Conservation (phyloP, 192 early-diverging fungal species). For the Podila clonocystis region DNA sequence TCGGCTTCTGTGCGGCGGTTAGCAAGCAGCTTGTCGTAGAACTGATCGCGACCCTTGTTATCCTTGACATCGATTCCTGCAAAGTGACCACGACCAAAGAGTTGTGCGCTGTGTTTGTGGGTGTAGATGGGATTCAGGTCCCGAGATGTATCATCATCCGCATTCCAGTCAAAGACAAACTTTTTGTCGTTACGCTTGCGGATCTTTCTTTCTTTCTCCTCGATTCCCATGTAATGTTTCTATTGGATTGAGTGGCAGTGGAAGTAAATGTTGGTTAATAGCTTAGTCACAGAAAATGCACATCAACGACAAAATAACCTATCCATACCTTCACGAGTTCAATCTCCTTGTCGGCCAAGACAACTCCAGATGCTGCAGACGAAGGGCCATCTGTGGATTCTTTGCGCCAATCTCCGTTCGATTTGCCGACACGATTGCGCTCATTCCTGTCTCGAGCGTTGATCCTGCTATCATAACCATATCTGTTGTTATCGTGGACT, state of each 20-base stretch:
- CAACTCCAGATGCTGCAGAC: slow-evolving; percentile 18
- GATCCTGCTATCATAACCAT: slow-evolving; percentile 42
- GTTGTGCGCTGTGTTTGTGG: slow-evolving; percentile 69
- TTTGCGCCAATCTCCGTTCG: slow-evolving; percentile 15
- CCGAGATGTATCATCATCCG: slow-evolving; percentile 92
- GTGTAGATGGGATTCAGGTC: slow-evolving; percentile 94
- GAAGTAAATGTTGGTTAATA: too few species aligned
- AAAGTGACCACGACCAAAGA: slow-evolving; percentile 91
- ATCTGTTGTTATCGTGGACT: slow-evolving; percentile 45
- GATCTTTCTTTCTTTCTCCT: slow-evolving; percentile 76
- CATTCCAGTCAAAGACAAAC: slow-evolving; percentile 99
- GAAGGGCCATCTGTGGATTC: slow-evolving; percentile 1
- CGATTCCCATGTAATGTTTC: slow-evolving; percentile 88
- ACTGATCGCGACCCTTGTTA: slow-evolving; percentile 70
- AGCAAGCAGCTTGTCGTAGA: slow-evolving; percentile 75
- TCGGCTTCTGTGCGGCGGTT: slow-evolving; percentile 66
- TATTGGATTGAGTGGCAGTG: slow-evolving; percentile 18
- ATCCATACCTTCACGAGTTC: slow-evolving; percentile 34
- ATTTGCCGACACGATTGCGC: slow-evolving; percentile 1
- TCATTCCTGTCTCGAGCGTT: slow-evolving; percentile 21
- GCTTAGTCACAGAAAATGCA: background rate
- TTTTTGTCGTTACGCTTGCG: slow-evolving; percentile 92
- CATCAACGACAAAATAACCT: background rate
- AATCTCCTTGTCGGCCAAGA: slow-evolving; percentile 41
- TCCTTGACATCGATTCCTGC: slow-evolving; percentile 88